Evolutionary conservation across 306 rosid genomes (phyloP), one percentile per base, ranked within the genome.

Genomic region (Leucaena leucocephala): DNA sequence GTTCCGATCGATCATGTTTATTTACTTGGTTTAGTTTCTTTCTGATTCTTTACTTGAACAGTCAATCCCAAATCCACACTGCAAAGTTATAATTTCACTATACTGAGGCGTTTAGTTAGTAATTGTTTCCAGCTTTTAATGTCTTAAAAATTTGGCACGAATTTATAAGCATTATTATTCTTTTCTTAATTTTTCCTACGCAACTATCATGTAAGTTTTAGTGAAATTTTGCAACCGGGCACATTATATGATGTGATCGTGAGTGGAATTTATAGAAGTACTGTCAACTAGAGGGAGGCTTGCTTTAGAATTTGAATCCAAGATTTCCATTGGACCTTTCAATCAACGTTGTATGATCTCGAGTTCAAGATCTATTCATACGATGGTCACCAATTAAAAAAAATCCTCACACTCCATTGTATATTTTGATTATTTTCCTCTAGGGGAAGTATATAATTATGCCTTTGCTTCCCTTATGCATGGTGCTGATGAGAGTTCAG

Each of bases 11-110:
- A 38, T 76, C 52, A 38, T 36, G 35, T 54, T 65, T 50, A 11
- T 77, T 76, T 49, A 36, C 21, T 66, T n/a, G 52, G 39, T 38
- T 68, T 50, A 13, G 39, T 65, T 50, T 50, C 66, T 66, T 50
- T 49, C 42, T 77, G 17, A 72, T 67, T 44, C 17, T 42, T n/a
- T 27, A 17, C 19, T 68, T 1, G 35, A 54, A 17, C 75, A 65
- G 55, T 68, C 12, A 34, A 4, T 50, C 34, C 40, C 38, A 22
- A 66, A 22, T 77, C 74, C 65, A 39, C 55, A 50, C 9, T 4
- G 16, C 7, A 6, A 66, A 66, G 52, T 49, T 48, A 3, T 16
- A 19, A 48, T 46, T 36, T 9, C 49, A 48, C 80, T 76, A 1
- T n/a, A n/a, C 40, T 2, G 11, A 13, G 22, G 21, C 68, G 44